Evolutionary conservation across 306 rosid genomes (phyloP).

Genomic region (Datisca glomerata): DNA sequence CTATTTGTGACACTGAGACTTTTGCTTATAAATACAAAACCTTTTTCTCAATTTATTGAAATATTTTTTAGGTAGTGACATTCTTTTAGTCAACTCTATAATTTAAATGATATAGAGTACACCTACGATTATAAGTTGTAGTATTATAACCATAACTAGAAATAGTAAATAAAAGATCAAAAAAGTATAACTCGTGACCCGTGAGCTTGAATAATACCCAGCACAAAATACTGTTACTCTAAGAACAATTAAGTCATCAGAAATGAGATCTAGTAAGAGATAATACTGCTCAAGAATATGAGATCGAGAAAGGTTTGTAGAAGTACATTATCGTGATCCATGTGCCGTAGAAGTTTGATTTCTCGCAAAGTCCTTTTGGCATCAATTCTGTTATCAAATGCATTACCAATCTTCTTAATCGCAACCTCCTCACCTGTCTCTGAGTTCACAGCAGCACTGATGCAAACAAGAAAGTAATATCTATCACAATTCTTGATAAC

Average conservation of each 20-base stretch:
- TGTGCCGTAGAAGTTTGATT: slow-evolving; percentile 86
- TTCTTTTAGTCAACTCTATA: too few species aligned
- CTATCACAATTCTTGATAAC: slow-evolving; percentile 21
- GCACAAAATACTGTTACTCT: too few species aligned
- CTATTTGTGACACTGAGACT: too few species aligned
- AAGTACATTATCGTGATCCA: slow-evolving; percentile 93
- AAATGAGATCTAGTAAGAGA: slow-evolving; percentile 3
- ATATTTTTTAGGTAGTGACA: too few species aligned
- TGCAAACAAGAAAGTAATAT: slow-evolving; percentile 10
- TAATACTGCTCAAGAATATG: slow-evolving; percentile 2
- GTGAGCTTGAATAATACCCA: too few species aligned
- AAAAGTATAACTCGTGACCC: too few species aligned
- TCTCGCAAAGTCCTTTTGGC: slow-evolving; percentile 92
- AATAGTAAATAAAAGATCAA: too few species aligned
- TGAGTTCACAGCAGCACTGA: slow-evolving; percentile 79
- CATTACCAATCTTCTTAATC: slow-evolving; percentile 95
- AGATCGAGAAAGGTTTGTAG: slow-evolving; percentile 4
- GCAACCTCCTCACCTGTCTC: slow-evolving; percentile 90
- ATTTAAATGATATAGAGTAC: too few species aligned
- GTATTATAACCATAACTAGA: neutral
- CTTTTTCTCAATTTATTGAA: too few species aligned
- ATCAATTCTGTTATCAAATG: slow-evolving; percentile 92
- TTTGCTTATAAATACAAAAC: too few species aligned
- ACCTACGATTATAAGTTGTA: neutral
- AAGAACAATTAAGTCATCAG: neutral